Base-by-base conservation (phyloP, 1,139 yeast genomes). In the Blastobotrys capitulatus region DNA sequence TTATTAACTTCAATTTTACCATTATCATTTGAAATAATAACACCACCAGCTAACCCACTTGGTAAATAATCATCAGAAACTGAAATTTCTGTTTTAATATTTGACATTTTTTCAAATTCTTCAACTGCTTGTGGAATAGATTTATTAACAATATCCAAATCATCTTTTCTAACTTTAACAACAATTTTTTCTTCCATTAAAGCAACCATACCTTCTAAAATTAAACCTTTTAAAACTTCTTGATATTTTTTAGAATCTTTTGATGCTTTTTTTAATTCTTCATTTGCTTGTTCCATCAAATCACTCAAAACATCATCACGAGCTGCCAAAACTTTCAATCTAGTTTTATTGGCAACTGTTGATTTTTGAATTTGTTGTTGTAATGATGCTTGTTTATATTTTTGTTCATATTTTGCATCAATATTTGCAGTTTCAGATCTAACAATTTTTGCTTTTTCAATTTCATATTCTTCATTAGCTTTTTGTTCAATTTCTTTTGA, bases 381-480 rank as follows among this genome's bases (percentile, higher is more conserved):
- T 69, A 94, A 81, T 39, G 89, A 75, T 4, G 96, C 90, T 71
- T 90, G 92, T 75, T 92, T 92, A 72, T 86, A 79, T 68, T 87
- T 89, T 61, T 81, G 83, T 59, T 85, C 92, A 67, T 84, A 88
- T 42, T 78, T 73, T 27, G 83, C 73, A 67, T 94, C 98, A 59
- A 94, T 88, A 48, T 92, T 82, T 44, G 94, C 84, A 51, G 86
- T 86, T 73, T 92, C 98, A 13, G 89, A 78, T 63, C 97, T 85
- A 48, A 94, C 97, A 63, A 92, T 82, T 49, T 88, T 82, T 20
- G 97, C 94, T 76, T 92, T 94, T 70, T 92, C 98, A 64, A 92
- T 89, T 71, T 94, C 97, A 68, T 92, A 94, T 72, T 94, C 99
- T 71, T 94, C 98, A 67, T 94, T 96, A 39, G 97, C 96, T 72